A percentile compares a stretch with the other conserved stretches of the same genome.
These are phyloP conservation scores for Coprinopsis strossmayeri DNA, from an alignment of 768 basidiomycete genomes.

Conservation along the genomic window DNA sequence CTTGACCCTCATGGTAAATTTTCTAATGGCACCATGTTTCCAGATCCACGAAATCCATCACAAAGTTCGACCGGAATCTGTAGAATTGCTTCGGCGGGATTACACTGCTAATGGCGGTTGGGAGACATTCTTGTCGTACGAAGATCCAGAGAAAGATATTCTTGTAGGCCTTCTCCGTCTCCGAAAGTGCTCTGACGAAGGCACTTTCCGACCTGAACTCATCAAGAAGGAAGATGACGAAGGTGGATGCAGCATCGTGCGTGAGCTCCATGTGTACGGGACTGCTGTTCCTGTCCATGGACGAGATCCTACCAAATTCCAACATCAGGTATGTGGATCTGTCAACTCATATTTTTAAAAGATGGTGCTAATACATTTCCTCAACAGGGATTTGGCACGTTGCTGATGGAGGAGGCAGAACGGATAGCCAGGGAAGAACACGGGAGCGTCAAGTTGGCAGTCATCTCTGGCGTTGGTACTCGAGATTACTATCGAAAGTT, in stretches of 20 bases:
- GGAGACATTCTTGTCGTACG: conserved; percentile 99
- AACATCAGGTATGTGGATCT: conserved; percentile 63
- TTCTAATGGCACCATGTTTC: conserved; percentile 5
- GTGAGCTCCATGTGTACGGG: conserved; percentile 96
- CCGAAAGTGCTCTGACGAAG: conserved; percentile 94
- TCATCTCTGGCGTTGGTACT: conserved; percentile 97
- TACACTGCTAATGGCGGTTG: conserved; percentile 97
- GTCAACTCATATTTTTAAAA: neutral
- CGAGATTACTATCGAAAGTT: conserved; percentile 94
- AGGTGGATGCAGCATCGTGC: conserved; percentile 85
- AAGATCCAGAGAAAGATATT: conserved; percentile 96
- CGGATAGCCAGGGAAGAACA: conserved; percentile 97
- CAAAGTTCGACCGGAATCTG: conserved; percentile 91
- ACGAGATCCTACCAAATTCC: conserved; percentile 96
- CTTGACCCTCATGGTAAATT: neutral
- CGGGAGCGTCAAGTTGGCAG: conserved; percentile 91
- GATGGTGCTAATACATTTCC: conserved; percentile 10
- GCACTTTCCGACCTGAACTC: conserved; percentile 93
- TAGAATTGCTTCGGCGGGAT: conserved; percentile 92
- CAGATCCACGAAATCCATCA: conserved; percentile 99
- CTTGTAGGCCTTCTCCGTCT: conserved; percentile 88
- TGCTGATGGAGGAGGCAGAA: conserved; percentile 99
- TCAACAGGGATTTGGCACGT: conserved; percentile 84
- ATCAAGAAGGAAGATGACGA: conserved; percentile 60
- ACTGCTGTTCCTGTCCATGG: conserved; percentile 97